phyloP scores from a whole-genome alignment of 805 yeast species.

The Wickerhamomyces bovis region DNA sequence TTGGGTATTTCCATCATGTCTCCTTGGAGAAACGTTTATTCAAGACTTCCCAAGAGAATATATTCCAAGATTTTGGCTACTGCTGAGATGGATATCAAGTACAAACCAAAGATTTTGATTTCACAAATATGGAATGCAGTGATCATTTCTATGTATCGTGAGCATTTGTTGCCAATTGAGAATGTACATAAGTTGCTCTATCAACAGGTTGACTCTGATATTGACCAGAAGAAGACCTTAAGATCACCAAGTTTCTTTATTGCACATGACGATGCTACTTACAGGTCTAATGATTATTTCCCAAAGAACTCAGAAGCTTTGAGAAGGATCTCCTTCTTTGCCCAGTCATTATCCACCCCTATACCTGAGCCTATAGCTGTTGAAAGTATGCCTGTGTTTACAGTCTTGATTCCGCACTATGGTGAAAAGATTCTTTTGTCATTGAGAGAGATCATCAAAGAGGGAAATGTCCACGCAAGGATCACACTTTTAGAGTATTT shows the following conservation, averaged over 20 bases:
- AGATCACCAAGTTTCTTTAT: slow-evolving; percentile 76
- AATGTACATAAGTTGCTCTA: slow-evolving; percentile 63
- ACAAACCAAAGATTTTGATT: slow-evolving; percentile 47
- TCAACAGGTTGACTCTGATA: slow-evolving; percentile 27
- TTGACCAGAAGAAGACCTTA: slow-evolving; percentile 36
- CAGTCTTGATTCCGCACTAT: slow-evolving; percentile 85
- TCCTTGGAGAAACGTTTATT: slow-evolving; percentile 80
- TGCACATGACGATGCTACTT: slow-evolving; percentile 74
- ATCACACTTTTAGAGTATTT: slow-evolving; percentile 81
- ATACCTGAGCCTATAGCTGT: slow-evolving; percentile 66
- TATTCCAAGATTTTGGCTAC: slow-evolving; percentile 55
- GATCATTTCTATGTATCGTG: slow-evolving; percentile 76
- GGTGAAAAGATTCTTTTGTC: slow-evolving; percentile 74
- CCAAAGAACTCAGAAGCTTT: slow-evolving; percentile 69
- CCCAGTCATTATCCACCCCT: slow-evolving; percentile 83
- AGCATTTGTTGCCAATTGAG: slow-evolving; percentile 68
- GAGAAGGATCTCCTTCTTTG: slow-evolving; percentile 79
- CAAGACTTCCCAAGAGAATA: slow-evolving; percentile 71
- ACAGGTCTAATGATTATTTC: slow-evolving; percentile 53
- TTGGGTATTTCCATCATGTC: slow-evolving; percentile 81
- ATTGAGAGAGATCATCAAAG: slow-evolving; percentile 71
- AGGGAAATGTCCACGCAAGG: slow-evolving; percentile 53
- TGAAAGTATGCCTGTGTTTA: slow-evolving; percentile 71
- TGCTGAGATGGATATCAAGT: slow-evolving; percentile 31
- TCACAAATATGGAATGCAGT: slow-evolving; percentile 82